phyloP scores from a whole-genome alignment of 371 early-diverging fungal genomes.

The Parasitella parasitica region DNA sequence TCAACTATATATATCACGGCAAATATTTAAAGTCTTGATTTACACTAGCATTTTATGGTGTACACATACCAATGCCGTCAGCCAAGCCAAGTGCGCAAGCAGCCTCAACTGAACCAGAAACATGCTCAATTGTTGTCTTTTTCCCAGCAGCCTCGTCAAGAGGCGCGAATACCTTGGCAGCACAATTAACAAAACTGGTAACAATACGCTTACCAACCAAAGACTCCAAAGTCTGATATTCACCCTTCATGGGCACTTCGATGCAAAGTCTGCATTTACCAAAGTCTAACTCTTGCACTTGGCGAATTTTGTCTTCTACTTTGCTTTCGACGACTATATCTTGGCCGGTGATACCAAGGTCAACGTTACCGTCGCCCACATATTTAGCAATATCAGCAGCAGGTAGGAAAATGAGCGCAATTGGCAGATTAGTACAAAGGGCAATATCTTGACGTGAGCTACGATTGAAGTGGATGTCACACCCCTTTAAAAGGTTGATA shows the following conservation, averaged over 20 bases:
- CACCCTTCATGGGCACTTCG: conserved; percentile 68
- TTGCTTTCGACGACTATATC: conserved; percentile 89
- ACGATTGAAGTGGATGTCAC: conserved; percentile 92
- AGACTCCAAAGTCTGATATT: conserved; percentile 55
- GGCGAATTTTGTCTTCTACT: conserved; percentile 66
- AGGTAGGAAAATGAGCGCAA: conserved; percentile 92
- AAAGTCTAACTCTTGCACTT: conserved; percentile 81
- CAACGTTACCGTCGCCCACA: conserved; percentile 93
- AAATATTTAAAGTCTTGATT: too few relatives aligned
- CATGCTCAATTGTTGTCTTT: conserved; percentile 75
- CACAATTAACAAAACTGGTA: conserved; percentile 82
- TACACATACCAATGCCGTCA: conserved; percentile 87
- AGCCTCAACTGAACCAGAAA: conserved; percentile 93
- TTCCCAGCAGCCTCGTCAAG: conserved; percentile 63
- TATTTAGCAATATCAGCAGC: conserved; percentile 95
- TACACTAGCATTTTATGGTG: too few relatives aligned
- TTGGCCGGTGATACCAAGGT: conserved; percentile 95
- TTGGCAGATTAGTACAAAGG: conserved; percentile 86
- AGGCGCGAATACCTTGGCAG: conserved; percentile 65
- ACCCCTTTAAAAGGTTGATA: conserved; percentile 77
- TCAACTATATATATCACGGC: conserved; percentile 1
- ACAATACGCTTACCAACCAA: conserved; percentile 92
- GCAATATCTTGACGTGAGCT: conserved; percentile 95
- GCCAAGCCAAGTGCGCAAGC: conserved; percentile 96
- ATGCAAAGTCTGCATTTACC: conserved; percentile 90